These are phyloP conservation scores for Aureobasidium sp. DNA, from an alignment of 2,329 filamentous ascomycete genomes.

Conservation along the genomic window DNA sequence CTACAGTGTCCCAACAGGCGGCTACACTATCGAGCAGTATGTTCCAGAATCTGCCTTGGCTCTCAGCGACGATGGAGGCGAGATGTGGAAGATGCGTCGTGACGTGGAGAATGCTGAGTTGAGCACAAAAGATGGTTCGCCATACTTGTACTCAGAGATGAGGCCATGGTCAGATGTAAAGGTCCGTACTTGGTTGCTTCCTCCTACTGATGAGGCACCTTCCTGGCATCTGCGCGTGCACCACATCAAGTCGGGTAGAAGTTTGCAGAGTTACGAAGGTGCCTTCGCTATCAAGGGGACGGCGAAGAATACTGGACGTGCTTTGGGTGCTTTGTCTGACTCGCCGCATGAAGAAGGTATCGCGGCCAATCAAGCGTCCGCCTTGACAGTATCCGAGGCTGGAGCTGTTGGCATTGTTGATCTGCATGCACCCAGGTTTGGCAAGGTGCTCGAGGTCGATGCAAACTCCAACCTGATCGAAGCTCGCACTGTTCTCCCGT, in stretches of 20 bases:
- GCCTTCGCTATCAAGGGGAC: conserved; percentile 61
- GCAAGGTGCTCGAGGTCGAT: conserved; percentile 64
- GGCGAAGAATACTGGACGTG: conserved; percentile 49
- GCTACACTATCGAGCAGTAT: conserved; percentile 68
- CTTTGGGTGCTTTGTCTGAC: conserved; percentile 35
- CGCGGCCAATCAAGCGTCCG: conserved; percentile 24
- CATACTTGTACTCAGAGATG: conserved; percentile 62
- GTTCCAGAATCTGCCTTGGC: conserved; percentile 68
- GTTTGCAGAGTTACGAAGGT: conserved; percentile 65
- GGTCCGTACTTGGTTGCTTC: conserved; percentile 57
- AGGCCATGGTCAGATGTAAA: conserved; percentile 61
- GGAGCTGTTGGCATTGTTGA: conserved; percentile 46
- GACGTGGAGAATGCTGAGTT: conserved; percentile 56
- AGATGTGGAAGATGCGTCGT: conserved; percentile 70
- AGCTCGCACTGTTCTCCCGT: conserved; percentile 62
- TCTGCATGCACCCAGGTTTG: conserved; percentile 38
- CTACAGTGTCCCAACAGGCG: conserved; percentile 68
- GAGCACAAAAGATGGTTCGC: conserved; percentile 44
- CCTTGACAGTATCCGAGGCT: conserved; percentile 39
- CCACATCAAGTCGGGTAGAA: conserved; percentile 49
- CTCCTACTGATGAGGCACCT: conserved; percentile 48
- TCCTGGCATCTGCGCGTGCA: conserved; percentile 66
- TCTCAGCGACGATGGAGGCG: conserved; percentile 66
- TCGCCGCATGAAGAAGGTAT: conserved; percentile 34
- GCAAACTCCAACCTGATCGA: conserved; percentile 72